A percentile compares a stretch with the other conserved stretches of the same genome.
These are phyloP conservation scores for Umbellularia californica DNA, from an alignment of 164 flowering plant species.

Conservation along the genomic window DNA sequence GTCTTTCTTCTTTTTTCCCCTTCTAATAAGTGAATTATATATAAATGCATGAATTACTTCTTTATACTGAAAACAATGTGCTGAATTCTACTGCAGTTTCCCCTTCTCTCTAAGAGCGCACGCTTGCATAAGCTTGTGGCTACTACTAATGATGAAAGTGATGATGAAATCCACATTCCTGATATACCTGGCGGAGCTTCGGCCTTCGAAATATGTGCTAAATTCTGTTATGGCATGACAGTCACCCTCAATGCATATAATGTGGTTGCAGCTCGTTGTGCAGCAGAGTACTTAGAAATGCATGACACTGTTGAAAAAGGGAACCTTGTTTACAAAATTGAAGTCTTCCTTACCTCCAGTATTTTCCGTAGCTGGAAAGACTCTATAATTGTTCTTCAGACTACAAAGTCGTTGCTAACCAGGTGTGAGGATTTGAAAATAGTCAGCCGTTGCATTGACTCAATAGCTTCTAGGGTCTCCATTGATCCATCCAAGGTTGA, in stretches of 20 bases:
- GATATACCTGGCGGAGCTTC: slow-evolving; percentile 90
- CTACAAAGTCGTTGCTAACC: slow-evolving; percentile 50
- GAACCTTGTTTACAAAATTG: slow-evolving; percentile 76
- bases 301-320: slow-evolving; percentile 83
- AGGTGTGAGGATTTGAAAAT: slow-evolving; percentile 70
- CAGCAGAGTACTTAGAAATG: slow-evolving; percentile 93
- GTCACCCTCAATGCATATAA: slow-evolving; percentile 86
- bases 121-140: slow-evolving; percentile 67
- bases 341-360: slow-evolving; percentile 75
- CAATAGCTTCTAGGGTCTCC: slow-evolving; percentile 71
- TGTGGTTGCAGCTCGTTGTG: slow-evolving; percentile 76
- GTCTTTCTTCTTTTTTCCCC: too few species aligned
- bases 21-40: too few species aligned
- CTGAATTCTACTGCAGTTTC: slow-evolving; percentile 55
- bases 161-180: slow-evolving; percentile 51
- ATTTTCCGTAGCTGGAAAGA: slow-evolving; percentile 89
- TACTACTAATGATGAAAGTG: slow-evolving; percentile 36
- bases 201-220: slow-evolving; percentile 89
- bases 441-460: slow-evolving; percentile 55
- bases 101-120: slow-evolving; percentile 83
- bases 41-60: not conserved
- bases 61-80: not conserved
- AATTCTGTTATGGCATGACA: slow-evolving; percentile 92
- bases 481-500: slow-evolving; percentile 66
- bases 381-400: slow-evolving; percentile 83